phyloP scores from a whole-genome alignment of 2,329 filamentous ascomycete species.

The Epichloe hybrida region DNA sequence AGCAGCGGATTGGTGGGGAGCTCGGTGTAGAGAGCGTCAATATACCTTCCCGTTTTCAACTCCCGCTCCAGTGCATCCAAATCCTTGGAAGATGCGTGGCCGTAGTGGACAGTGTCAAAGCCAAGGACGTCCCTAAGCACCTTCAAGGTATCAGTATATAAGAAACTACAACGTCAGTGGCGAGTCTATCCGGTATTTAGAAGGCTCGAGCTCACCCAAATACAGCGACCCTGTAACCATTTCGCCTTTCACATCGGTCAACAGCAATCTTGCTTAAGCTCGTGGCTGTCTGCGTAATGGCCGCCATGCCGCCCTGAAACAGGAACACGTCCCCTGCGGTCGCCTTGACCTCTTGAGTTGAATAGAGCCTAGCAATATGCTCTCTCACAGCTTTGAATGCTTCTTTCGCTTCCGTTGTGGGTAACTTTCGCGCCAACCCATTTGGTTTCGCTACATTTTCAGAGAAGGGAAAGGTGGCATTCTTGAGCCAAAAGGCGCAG shows the following conservation, averaged over 20 bases:
- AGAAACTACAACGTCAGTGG: not conserved
- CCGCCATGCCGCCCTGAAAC: not conserved
- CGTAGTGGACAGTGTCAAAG: not conserved
- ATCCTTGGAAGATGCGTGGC: not conserved
- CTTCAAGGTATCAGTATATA: not conserved
- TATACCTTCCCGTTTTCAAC: not conserved
- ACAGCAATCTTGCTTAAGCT: not conserved
- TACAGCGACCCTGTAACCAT: not conserved
- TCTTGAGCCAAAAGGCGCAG: not conserved
- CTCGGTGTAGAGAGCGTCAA: not conserved
- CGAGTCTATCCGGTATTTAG: not conserved
- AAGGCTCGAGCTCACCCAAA: not conserved
- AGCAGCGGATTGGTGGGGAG: slow-evolving; percentile 10
- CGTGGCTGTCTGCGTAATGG: not conserved
- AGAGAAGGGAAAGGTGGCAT: not conserved
- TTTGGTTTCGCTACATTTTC: not conserved
- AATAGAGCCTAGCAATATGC: not conserved
- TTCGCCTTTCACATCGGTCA: not conserved
- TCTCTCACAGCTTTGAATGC: not conserved
- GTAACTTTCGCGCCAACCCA: not conserved
- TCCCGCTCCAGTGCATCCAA: not conserved
- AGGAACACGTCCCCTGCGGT: not conserved
- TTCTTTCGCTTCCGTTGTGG: not conserved
- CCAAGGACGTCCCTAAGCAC: not conserved
- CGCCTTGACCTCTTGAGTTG: not conserved